These are phyloP conservation scores for Fragaria ananassa DNA, from an alignment of 306 rosid species.

Conservation along the genomic window DNA sequence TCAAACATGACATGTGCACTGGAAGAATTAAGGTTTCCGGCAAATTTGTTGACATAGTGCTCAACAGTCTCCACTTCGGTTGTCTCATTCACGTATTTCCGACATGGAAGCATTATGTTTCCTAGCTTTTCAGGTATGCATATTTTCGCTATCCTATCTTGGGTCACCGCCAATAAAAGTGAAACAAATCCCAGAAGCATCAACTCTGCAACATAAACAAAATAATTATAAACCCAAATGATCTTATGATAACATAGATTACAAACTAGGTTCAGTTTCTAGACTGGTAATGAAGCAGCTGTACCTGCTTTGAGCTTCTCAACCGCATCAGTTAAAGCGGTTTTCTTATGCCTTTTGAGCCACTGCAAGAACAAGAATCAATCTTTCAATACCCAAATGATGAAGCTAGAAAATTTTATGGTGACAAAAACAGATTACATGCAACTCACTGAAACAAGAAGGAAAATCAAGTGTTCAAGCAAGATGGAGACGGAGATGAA, in stretches of 20 bases:
- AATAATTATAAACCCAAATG: neutral
- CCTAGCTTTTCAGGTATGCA: constrained; percentile 29
- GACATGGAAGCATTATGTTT: constrained; percentile 41
- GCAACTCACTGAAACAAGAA: constrained; percentile 22
- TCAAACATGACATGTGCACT: neutral
- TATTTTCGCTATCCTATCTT: constrained; percentile 29
- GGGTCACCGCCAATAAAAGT: constrained; percentile 31
- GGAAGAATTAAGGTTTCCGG: neutral
- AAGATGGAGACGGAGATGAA: constrained; percentile 31
- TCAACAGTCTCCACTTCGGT: neutral
- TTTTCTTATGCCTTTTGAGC: constrained; percentile 22
- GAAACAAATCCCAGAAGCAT: constrained; percentile 44
- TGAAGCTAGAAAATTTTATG: neutral
- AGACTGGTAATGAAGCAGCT: neutral
- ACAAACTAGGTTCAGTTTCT: neutral
- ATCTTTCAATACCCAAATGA: neutral
- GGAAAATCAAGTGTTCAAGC: constrained; percentile 27
- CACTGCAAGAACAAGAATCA: constrained; percentile 20
- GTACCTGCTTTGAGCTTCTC: constrained; percentile 42
- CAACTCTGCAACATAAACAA: constrained; percentile 22
- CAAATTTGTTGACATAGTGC: constrained; percentile 7
- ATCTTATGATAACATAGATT: neutral
- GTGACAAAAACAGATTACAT: neutral
- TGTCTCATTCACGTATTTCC: neutral
- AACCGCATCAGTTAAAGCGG: constrained; percentile 29